Evolutionary conservation across 2,329 filamentous ascomycete species (phyloP).

Genomic region (Aspergillus cejpii): DNA sequence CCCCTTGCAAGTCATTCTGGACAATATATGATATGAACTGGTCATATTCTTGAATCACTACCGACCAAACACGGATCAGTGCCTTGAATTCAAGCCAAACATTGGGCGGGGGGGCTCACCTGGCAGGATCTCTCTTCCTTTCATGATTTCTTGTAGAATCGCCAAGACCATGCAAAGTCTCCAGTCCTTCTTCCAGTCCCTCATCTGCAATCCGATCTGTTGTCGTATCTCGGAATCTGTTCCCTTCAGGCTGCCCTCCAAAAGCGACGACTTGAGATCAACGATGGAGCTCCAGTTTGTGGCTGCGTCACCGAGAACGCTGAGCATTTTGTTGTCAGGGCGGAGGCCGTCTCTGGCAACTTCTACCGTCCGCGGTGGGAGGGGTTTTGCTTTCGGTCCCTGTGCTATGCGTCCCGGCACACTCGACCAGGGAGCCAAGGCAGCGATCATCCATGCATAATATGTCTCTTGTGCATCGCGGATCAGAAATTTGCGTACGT

Average conservation of each 20-base stretch:
- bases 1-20: conserved; percentile 43
- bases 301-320: conserved; percentile 59
- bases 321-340: conserved; percentile 66
- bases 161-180: conserved; percentile 35
- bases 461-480: conserved; percentile 60
- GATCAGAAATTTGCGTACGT: conserved; percentile 48
- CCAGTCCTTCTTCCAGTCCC: conserved; percentile 37
- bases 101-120: conserved; percentile 23
- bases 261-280: conserved; percentile 46
- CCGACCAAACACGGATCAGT: conserved; percentile 14
- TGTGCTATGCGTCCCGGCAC: conserved; percentile 35
- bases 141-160: conserved; percentile 37
- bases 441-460: conserved; percentile 68
- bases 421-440: conserved; percentile 66
- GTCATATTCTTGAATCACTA: conserved; percentile 48
- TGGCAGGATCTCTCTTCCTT: conserved; percentile 23
- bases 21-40: conserved; percentile 49
- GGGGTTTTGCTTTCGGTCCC: conserved; percentile 45
- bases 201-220: conserved; percentile 32
- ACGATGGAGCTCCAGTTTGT: conserved; percentile 59
- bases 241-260: conserved; percentile 22
- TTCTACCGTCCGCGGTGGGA: conserved; percentile 54
- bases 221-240: conserved; percentile 33
- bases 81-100: conserved; percentile 8
- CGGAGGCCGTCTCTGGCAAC: conserved; percentile 73